These are phyloP conservation scores for Cladophialophora chaetospira DNA, from an alignment of 2,329 filamentous ascomycete genomes.

Conservation along the genomic window DNA sequence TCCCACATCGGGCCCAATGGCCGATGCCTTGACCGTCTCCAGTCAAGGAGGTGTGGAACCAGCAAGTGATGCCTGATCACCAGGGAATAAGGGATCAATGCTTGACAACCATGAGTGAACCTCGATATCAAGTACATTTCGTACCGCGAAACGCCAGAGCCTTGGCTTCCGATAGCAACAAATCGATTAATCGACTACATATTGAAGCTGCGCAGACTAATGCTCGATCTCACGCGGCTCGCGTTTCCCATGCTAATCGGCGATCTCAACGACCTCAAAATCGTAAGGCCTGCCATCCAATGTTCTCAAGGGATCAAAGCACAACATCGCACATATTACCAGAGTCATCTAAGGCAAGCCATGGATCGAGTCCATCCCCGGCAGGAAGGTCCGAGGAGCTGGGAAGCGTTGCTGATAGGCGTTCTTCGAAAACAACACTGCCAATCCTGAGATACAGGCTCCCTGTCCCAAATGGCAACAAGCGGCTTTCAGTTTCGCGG, in stretches of 20 bases:
- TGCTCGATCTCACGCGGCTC: conserved; percentile 7
- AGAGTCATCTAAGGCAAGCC: background rate
- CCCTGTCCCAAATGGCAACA: background rate
- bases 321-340: background rate
- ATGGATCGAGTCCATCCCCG: background rate
- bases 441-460: conserved; percentile 2
- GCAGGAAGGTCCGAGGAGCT: background rate
- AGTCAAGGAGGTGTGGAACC: background rate
- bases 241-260: background rate
- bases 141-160: background rate
- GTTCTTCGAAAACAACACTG: background rate
- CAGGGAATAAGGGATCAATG: background rate
- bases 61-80: background rate
- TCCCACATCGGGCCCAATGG: no score
- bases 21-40: no score
- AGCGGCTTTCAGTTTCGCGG: background rate
- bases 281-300: background rate
- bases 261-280: background rate
- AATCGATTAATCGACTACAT: background rate
- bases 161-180: background rate
- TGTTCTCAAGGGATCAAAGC: background rate
- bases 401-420: background rate
- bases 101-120: background rate
- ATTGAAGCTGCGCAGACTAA: background rate
- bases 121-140: conserved; percentile 1